Evolutionary conservation across 176 grass and related monocot species (phyloP), one percentile per base, ranked within the genome.

Genomic region (Oryza meridionalis): DNA sequence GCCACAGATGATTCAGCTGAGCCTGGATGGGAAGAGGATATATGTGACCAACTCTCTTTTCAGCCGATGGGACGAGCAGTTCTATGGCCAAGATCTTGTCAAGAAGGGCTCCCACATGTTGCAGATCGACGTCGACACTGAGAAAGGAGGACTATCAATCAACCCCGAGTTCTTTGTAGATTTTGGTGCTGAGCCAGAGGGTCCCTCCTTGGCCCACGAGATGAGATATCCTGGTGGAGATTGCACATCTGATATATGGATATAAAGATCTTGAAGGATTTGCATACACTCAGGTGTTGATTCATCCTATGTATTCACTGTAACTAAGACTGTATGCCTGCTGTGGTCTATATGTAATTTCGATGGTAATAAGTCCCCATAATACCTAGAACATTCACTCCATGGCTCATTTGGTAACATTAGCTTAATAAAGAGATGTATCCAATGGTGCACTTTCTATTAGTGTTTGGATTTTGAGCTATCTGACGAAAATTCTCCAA

Each of bases 181-280:
- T 92, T 98, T 98, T 19, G 87, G 91, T 2, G 32, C 88, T 0
- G 93, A 95, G 33, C 93, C 93, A 59, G 89, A 98, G 9, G 93
- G 93, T 32, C 96, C 96, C 3, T 81, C 91, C 11, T 73, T 98
- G 77, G 93, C 96, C 22, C 96, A 98, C 66, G 96, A 98, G 83
- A 98, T 98, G 96, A 92, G 96, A 77, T 98, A 98, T 94, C 96
- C 93, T 44, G 96, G 96, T 1, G 93, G 96, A 1, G 96, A 98
- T 69, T 95, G 96, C 87, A 98, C 96, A 53, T 98, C 96, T 78
- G 91, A 98, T 87, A 98, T 95, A 84, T 98, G 96, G 96, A 93
- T 98, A 59, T 98, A 63, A 55, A 91, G 87, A 62, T 47, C 58
- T 62, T n/a, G 17, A 71, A 68, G 32, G 58, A 44, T 77, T 67